Evolutionary conservation across 2,329 filamentous ascomycete genomes (phyloP).

Genomic region (Ceratocystis smalleyi): DNA sequence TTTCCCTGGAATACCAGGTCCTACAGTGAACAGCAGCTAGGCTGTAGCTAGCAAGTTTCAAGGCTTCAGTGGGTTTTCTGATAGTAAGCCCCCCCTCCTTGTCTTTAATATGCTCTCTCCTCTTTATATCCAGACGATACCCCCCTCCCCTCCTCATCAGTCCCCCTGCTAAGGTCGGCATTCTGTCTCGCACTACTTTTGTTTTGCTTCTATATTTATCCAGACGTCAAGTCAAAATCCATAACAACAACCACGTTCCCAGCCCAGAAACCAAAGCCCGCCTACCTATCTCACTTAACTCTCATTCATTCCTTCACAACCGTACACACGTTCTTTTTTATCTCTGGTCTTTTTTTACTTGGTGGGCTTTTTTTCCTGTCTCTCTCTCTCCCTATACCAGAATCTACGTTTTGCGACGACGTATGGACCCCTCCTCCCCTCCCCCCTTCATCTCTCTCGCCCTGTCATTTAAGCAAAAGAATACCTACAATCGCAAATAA

Average conservation of each 20-base stretch:
- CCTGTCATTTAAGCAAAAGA: not conserved
- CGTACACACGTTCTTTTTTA: not conserved
- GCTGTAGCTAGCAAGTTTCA: too few species aligned
- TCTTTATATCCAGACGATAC: too few species aligned
- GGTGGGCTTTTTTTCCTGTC: not conserved
- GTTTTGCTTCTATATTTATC: slow-evolving; percentile 6
- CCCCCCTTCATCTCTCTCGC: not conserved
- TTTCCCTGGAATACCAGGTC: too few species aligned
- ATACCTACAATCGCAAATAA: not conserved
- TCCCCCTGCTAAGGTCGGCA: not conserved
- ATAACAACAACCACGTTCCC: not conserved
- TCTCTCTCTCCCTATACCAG: not conserved
- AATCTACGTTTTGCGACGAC: not conserved
- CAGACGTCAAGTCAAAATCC: slow-evolving; percentile 4
- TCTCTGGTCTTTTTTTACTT: not conserved
- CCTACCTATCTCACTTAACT: not conserved
- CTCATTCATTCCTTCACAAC: not conserved
- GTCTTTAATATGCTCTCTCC: too few species aligned
- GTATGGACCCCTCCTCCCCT: not conserved
- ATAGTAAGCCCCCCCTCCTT: too few species aligned
- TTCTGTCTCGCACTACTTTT: not conserved
- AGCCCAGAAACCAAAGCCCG: not conserved
- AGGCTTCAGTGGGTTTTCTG: too few species aligned
- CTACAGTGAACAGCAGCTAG: too few species aligned
- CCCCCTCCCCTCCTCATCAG: too few species aligned